Conservation (phyloP, 163 green algal genomes). For the Dunaliella salina region DNA sequence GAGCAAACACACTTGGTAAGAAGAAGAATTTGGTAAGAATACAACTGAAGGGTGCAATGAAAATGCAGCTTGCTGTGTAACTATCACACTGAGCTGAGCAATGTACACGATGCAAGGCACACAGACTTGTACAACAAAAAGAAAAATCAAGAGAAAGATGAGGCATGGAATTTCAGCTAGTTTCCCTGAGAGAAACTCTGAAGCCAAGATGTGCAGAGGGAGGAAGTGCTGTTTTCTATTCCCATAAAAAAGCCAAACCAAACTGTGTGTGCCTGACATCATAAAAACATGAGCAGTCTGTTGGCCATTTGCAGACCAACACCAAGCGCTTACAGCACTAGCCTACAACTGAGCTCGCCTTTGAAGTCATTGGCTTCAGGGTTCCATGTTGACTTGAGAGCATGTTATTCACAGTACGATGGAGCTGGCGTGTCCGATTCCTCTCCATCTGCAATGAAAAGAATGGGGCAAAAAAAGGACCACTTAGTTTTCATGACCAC, state of each 20-base stretch:
- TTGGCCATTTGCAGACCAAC: too few relatives aligned
- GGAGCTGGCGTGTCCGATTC: slow-evolving; percentile 20
- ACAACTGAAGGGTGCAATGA: too few relatives aligned
- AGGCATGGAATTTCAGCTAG: not conserved
- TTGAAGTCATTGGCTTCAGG: not conserved
- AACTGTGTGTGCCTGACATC: not conserved
- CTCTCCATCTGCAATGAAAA: slow-evolving; percentile 40
- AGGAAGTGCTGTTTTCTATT: not conserved
- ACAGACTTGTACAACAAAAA: too few relatives aligned
- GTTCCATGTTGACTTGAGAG: not conserved
- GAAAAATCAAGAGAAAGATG: too few relatives aligned
- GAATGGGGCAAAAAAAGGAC: not conserved
- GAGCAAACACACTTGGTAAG: too few relatives aligned
- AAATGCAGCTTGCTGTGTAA: too few relatives aligned
- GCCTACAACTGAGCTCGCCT: not conserved
- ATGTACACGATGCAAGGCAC: too few relatives aligned
- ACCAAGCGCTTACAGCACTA: not conserved
- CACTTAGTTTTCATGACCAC: not conserved
- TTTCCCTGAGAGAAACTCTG: not conserved
- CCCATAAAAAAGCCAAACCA: not conserved
- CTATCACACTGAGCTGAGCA: too few relatives aligned
- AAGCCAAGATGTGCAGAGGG: not conserved
- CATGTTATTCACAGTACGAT: slow-evolving; percentile 15
- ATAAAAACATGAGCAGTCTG: too few relatives aligned
- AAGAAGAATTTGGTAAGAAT: too few relatives aligned